Conservation (phyloP, 768 basidiomycete species). For the Pleurotus salmoneostramineus region DNA sequence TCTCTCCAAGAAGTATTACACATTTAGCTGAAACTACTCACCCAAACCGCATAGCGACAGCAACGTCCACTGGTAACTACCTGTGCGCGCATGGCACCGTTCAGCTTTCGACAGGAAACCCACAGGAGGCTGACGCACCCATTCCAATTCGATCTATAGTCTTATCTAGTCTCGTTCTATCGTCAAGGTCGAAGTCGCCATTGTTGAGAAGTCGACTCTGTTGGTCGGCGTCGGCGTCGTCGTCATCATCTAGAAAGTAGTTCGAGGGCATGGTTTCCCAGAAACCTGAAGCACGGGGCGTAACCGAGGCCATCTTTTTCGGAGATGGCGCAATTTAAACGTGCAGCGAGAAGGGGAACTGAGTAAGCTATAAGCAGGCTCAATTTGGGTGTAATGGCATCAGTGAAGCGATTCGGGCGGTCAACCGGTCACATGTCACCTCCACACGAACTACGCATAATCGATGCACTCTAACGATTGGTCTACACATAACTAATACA, state of each 20-base stretch:
- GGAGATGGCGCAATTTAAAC: conserved; percentile 8
- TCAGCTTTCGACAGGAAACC: no score
- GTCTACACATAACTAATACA: no score
- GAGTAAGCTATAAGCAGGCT: background rate
- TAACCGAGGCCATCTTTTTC: conserved; percentile 32
- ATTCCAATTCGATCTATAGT: conserved; percentile 91
- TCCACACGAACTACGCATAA: no score
- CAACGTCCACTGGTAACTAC: conserved; percentile 81
- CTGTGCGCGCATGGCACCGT: background rate
- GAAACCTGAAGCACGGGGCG: conserved; percentile 45
- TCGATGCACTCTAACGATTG: no score
- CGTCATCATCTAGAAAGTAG: conserved; percentile 36
- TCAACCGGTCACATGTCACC: no score
- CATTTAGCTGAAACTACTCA: conserved; percentile 31
- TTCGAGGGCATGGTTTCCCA: conserved; percentile 34
- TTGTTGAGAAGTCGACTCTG: conserved; percentile 25
- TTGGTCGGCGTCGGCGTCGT: conserved; percentile 29
- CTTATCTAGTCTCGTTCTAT: conserved; percentile 65
- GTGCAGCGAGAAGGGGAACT: background rate
- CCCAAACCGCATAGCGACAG: conserved; percentile 86
- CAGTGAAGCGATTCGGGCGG: background rate
- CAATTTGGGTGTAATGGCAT: background rate
- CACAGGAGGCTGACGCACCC: conserved; percentile 27
- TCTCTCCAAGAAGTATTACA: no score
- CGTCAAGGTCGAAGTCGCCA: conserved; percentile 30